These are phyloP conservation scores for Fistulifera pelliculosa DNA, from an alignment of 108 stramenopile species.

Conservation along the genomic window DNA sequence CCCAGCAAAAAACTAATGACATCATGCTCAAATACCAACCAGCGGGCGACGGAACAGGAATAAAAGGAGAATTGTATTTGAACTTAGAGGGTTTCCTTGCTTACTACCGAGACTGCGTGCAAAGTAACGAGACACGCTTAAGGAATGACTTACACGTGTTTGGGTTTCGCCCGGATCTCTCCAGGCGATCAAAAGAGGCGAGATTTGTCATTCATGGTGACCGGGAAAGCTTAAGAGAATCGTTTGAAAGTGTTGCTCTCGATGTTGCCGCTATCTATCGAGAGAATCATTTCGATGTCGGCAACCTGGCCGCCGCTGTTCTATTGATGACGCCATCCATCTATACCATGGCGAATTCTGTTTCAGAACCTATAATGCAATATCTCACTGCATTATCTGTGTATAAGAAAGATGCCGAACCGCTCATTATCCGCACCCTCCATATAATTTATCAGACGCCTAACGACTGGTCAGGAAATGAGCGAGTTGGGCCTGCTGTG, in stretches of 20 bases:
- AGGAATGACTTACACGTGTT: slow-evolving; percentile 54
- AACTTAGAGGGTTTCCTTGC: slow-evolving; percentile 80
- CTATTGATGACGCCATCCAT: slow-evolving; percentile 17
- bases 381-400: slow-evolving; percentile 51
- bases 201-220: slow-evolving; percentile 10
- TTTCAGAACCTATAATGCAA: slow-evolving; percentile 41
- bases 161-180: slow-evolving; percentile 79
- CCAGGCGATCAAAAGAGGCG: slow-evolving; percentile 31
- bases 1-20: slow-evolving; percentile 64
- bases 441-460: slow-evolving; percentile 30
- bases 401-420: slow-evolving; percentile 17
- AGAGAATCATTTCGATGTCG: slow-evolving; percentile 14
- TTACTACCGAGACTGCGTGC: slow-evolving; percentile 74
- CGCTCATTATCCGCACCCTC: slow-evolving; percentile 36
- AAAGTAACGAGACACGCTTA: slow-evolving; percentile 53
- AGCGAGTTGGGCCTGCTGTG: slow-evolving; percentile 24
- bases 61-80: slow-evolving; percentile 21
- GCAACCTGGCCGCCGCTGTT: slow-evolving; percentile 35
- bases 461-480: slow-evolving; percentile 40
- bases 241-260: slow-evolving; percentile 55
- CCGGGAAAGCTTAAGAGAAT: slow-evolving; percentile 8
- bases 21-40: slow-evolving; percentile 37
- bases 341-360: slow-evolving; percentile 16
- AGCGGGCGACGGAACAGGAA: too few relatives aligned
- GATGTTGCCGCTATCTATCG: slow-evolving; percentile 33